Conservation (phyloP, 2,329 filamentous ascomycete genomes). For the Penicillium hordei region DNA sequence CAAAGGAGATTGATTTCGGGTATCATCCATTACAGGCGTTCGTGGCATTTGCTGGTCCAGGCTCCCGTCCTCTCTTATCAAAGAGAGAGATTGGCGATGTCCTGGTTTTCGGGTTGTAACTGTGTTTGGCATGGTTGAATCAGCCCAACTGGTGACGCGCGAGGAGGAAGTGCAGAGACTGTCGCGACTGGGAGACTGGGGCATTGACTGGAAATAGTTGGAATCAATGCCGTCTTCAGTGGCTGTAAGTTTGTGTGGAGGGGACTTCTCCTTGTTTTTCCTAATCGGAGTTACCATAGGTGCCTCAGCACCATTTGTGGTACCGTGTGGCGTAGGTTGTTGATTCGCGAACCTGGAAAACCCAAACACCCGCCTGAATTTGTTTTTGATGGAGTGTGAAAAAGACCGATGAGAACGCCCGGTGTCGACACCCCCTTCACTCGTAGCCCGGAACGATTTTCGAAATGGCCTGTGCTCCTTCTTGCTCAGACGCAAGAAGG, state of each 20-base stretch:
- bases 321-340: neutral
- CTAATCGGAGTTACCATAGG: neutral
- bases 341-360: slow-evolving; percentile 26
- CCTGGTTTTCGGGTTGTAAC: slow-evolving; percentile 34
- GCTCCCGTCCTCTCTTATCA: slow-evolving; percentile 45
- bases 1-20: slow-evolving; percentile 18
- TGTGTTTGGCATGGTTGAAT: slow-evolving; percentile 47
- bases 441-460: slow-evolving; percentile 37
- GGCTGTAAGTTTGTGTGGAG: neutral
- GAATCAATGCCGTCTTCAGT: neutral
- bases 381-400: slow-evolving; percentile 44
- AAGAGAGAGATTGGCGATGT: slow-evolving; percentile 41
- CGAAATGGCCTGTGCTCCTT: slow-evolving; percentile 39
- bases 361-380: slow-evolving; percentile 44
- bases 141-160: slow-evolving; percentile 51
- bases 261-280: neutral
- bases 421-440: slow-evolving; percentile 16
- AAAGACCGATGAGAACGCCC: slow-evolving; percentile 33
- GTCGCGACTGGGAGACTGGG: slow-evolving; percentile 31
- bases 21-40: neutral
- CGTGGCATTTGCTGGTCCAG: slow-evolving; percentile 19
- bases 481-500: slow-evolving; percentile 25
- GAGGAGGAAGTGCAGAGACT: slow-evolving; percentile 41
- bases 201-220: slow-evolving; percentile 22
- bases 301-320: neutral